Evolutionary conservation across 2,329 filamentous ascomycete species (phyloP), one percentile per base, ranked within the genome.

Genomic region (Colletotrichum tamarilloi): DNA sequence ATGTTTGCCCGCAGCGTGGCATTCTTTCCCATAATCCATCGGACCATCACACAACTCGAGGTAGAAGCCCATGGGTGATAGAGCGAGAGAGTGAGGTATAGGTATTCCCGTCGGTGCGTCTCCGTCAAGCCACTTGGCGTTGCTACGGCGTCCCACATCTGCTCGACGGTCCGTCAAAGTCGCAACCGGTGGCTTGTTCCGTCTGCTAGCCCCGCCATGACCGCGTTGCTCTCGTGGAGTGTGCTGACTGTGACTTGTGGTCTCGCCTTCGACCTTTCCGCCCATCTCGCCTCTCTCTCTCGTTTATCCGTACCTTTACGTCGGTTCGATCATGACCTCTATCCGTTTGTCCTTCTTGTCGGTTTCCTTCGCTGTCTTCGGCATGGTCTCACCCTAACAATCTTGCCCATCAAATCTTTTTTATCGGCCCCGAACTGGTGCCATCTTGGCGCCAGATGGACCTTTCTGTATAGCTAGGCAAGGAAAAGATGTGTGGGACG

Each of bases 221-320:
- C 67, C 62, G 62, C 49, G 55, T 60, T 62, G 60, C 28, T 62
- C 67, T 72, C 69, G 58, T 68, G 69, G 42, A 9, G 42, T 49
- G 38, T 42, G 35, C 6, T 38, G 38, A 12, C 16, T 16, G 38
- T 42, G 38, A 19, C 16, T 14, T 16, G 16, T 5, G 19, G 42
- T 49, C 42, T 49, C 42, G 42, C 42, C 42, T 68, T 57, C 26
- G 52, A 32, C 53, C 52, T 68, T 53, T 22, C 19, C 49, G 9
- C 30, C 24, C 7, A 3, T 7, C 30, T 32, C 22, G 26, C 14
- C 22, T 55, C 32, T 22, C 24, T 16, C 26, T 56, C 16, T 22
- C 63, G 46, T 62, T 38, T 46, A 56, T 46, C 30, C 30, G 56
- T 66, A 26, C 32, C 19, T 26, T 26, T 12, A 14, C 38, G 24